Base-by-base conservation (phyloP, 495 filamentous ascomycete genomes). In the Penicillium macrosclerotiorum region DNA sequence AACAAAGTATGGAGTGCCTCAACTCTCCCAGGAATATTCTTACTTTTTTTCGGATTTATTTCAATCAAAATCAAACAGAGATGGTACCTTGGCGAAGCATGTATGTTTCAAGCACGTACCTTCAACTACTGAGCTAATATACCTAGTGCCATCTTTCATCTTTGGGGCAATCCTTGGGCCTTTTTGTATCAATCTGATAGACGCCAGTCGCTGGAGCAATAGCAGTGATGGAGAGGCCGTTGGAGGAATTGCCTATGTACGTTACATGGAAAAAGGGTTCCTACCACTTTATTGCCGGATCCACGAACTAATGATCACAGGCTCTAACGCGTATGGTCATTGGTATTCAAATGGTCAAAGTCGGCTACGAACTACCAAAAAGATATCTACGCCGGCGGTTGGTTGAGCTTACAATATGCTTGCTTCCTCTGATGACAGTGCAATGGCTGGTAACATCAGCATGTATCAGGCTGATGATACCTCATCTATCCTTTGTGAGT, bases 11-110 rank as follows among this genome's bases (percentile, higher is more conserved):
- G n/a, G n/a, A n/a, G n/a, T n/a, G n/a, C n/a, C 27, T 48, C 19
- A 59, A 30, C 3, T 5, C 8, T 4, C 0, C 8, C 22, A 71
- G 68, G 64, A 9, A 34, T 67, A 19, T 69, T 59, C 30, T 43
- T 64, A 11, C 61, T 69, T 7, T 5, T 64, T 22, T 59, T 74
- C 42, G 76, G 76, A 20, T 62, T 78, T 51, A 63, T 79, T 23
- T 78, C 78, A 5, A 60, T 75, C 20, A 71, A 75, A 45, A 57
- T 81, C 48, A 79, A 79, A 49, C 69, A 68, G 18, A 59, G 53
- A 47, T 80, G 76, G 76, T 79, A 77, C 49, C 68, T 81, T 3
- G 78, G 78, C 7, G 78, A 81, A 67, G 77, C 78, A 26, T 64
- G 77, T 81, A 47, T 45, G 75, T 64, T 18, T 26, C n/a, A n/a